Conservation (phyloP, 2,329 filamentous ascomycete species). For the Pseudopyrenochaeta lycopersici region DNA sequence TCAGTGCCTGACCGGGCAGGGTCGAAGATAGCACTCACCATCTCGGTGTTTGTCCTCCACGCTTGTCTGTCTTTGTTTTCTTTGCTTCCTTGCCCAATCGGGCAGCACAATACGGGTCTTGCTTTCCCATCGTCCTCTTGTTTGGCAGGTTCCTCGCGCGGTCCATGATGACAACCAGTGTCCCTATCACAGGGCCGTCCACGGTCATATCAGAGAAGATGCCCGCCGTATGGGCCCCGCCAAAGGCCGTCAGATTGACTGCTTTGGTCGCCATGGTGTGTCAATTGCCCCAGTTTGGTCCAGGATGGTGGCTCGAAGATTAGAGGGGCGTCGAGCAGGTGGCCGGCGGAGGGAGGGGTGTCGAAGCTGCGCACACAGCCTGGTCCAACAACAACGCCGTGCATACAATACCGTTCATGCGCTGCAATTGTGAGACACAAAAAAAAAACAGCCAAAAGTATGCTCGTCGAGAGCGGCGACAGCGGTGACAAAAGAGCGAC, state of each 20-base stretch:
- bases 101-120: conserved; percentile 96
- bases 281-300: not conserved
- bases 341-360: not conserved
- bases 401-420: conserved; percentile 25
- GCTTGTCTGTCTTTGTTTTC: conserved; percentile 92
- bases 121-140: conserved; percentile 96
- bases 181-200: conserved; percentile 93
- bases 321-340: not conserved
- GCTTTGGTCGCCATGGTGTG: conserved; percentile 48
- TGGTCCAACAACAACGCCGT: too few relatives aligned
- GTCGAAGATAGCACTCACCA: conserved; percentile 71
- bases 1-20: conserved; percentile 17
- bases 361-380: not conserved
- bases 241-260: conserved; percentile 46
- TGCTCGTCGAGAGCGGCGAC: not conserved
- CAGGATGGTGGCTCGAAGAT: not conserved
- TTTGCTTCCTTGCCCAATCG: conserved; percentile 95
- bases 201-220: conserved; percentile 95
- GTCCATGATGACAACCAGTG: conserved; percentile 89
- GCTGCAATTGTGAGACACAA: conserved; percentile 29
- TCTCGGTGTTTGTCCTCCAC: conserved; percentile 93
- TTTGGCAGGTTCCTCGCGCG: conserved; percentile 97
- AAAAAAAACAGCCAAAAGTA: not conserved
- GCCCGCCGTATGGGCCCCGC: conserved; percentile 81
- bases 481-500: conserved; percentile 28